Evolutionary conservation across 1,284 basidiomycete species (phyloP).

Genomic region (Apiotrichum akiyoshidainum): DNA sequence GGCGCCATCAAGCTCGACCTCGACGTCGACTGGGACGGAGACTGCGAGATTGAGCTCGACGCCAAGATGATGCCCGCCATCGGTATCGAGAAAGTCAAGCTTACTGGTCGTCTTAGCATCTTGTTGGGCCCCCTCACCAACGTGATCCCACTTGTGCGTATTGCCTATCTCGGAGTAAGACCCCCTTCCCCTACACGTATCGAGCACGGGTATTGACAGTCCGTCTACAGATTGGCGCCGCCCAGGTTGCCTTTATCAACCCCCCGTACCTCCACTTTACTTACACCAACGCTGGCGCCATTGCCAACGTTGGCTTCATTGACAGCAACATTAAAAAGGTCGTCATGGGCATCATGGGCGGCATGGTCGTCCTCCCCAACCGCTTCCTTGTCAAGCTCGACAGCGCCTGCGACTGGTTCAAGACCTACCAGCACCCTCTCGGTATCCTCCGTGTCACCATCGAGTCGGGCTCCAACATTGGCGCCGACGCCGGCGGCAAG

Average conservation of each 20-base stretch:
- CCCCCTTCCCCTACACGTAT: too few species aligned
- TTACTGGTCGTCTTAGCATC: constrained; percentile 11
- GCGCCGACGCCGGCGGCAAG: constrained; percentile 11
- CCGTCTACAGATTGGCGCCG: constrained; percentile 12
- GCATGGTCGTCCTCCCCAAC: constrained; percentile 19
- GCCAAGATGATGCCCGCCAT: constrained; percentile 15
- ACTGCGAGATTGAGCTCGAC: constrained; percentile 20
- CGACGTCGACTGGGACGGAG: constrained; percentile 19
- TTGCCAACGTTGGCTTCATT: constrained; percentile 15
- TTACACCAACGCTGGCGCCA: constrained; percentile 10
- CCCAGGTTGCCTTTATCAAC: constrained; percentile 20
- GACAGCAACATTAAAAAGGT: constrained; percentile 11
- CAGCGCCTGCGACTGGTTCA: constrained; percentile 14
- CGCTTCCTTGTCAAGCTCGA: constrained; percentile 21
- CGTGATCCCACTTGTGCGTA: constrained; percentile 13
- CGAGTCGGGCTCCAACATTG: constrained; percentile 9
- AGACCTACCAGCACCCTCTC: constrained; percentile 17
- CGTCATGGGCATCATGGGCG: constrained; percentile 10
- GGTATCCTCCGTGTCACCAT: constrained; percentile 10
- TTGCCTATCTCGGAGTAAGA: too few species aligned
- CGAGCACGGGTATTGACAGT: too few species aligned
- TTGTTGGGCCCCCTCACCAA: constrained; percentile 14
- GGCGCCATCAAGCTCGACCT: constrained; percentile 16
- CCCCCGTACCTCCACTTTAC: constrained; percentile 15
- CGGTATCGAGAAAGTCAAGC: constrained; percentile 16